Evolutionary conservation across 2,329 filamentous ascomycete genomes (phyloP), one percentile per base, ranked within the genome.

Genomic region (Elsinoe perseae): DNA sequence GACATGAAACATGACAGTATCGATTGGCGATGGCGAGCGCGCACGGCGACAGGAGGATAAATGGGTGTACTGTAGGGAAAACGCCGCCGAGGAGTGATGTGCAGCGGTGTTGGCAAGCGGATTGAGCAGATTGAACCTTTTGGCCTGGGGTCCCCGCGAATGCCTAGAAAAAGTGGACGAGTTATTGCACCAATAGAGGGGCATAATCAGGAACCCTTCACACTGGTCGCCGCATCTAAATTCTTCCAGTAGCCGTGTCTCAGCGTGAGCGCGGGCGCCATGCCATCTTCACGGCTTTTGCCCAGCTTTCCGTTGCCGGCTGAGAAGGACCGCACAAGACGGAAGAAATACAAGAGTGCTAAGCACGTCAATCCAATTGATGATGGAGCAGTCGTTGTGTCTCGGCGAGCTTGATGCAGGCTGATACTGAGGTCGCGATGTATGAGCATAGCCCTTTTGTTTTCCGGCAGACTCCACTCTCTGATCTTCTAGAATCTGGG

Each of bases 1-100:
- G 48, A 52, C 48, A 36, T 52, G 48, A 52, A 52, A 52, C 48
- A 52, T 52, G 48, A 36, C 48, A 25, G 48, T 52, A 52, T 10
- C n/a, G 16, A 52, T 52, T 28, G 16, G 28, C 28, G 28, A 52
- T 38, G n/a, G 48, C 48, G 48, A 25, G 30, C 44, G 44, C 48
- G 48, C 48, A 52, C 48, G 48, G 48, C 28, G 48, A 52, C 28
- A 52, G 48, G 48, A 52, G 48, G 48, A 52, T 52, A 52, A 52
- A 52, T 52, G 48, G 44, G 28, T 52, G 48, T 25, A 52, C 12
- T 23, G 48, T 32, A 52, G 30, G 48, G 30, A 52, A 38, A 36
- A 38, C 48, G 48, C 48, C 48, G 48, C 28, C 28, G 14, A 36
- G 32, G 48, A 52, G 28, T 28, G 48, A 36, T 50, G 25, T 32